phyloP scores from a whole-genome alignment of 2,329 filamentous ascomycete genomes.

The Phialophora verrucosa region DNA sequence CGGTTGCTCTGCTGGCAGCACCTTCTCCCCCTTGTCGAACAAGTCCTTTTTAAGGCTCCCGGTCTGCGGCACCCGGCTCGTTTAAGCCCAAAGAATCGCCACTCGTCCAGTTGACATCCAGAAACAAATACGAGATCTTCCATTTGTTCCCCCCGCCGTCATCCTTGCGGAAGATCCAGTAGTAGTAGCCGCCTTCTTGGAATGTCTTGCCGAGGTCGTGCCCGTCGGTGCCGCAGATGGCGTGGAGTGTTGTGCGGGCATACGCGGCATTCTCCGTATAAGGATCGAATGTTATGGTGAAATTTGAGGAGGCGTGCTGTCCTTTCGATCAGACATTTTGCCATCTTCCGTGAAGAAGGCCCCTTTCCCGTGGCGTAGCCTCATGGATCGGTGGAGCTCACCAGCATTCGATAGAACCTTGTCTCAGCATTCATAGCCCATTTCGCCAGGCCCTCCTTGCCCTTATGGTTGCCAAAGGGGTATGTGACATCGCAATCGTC shows the following conservation, averaged over 20 bases:
- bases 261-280: conserved; percentile 17
- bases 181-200: conserved; percentile 32
- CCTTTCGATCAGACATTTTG: not conserved
- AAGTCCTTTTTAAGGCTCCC: not conserved
- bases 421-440: conserved; percentile 28
- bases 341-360: no score
- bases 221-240: conserved; percentile 24
- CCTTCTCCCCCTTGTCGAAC: not conserved
- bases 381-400: conserved; percentile 6
- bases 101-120: conserved; percentile 27
- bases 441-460: conserved; percentile 19
- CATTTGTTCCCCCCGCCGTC: conserved; percentile 3
- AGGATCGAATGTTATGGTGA: conserved; percentile 26
- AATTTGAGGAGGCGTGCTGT: conserved; percentile 29
- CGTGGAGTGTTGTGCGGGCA: conserved; percentile 23
- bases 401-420: conserved; percentile 27
- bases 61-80: conserved; percentile 20
- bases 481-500: conserved; percentile 27
- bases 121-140: conserved; percentile 31
- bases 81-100: conserved; percentile 31
- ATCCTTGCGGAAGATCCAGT: conserved; percentile 27
- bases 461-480: conserved; percentile 27
- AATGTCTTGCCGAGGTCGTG: conserved; percentile 25
- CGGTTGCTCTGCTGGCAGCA: not conserved
- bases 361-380: not conserved